These are phyloP conservation scores for Aspergillus nidulans DNA, from an alignment of 495 filamentous ascomycete genomes.

Conservation along the genomic window DNA sequence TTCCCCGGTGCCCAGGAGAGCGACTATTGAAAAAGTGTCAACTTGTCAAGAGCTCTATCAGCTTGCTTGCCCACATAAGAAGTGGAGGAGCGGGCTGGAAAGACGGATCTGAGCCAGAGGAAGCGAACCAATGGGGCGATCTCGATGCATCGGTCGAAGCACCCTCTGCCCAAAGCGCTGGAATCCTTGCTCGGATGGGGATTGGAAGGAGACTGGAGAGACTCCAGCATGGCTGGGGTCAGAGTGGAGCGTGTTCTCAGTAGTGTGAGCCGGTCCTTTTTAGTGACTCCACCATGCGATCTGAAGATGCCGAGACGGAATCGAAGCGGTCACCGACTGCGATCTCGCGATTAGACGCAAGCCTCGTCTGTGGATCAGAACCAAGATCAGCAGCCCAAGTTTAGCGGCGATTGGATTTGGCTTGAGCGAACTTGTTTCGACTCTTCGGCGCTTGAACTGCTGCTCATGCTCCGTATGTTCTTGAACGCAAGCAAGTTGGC, in stretches of 20 bases:
- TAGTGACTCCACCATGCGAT: slow-evolving; percentile 8
- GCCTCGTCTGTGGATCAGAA: slow-evolving; percentile 14
- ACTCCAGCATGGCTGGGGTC: neutral
- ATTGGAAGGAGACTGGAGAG: neutral
- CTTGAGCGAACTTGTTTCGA: neutral
- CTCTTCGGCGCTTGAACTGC: neutral
- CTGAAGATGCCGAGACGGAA: neutral
- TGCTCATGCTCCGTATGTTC: neutral
- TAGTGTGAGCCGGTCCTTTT: neutral
- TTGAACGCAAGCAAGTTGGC: slow-evolving; percentile 5
- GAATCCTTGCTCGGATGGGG: neutral
- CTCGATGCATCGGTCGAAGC: neutral
- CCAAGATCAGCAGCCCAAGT: slow-evolving; percentile 21
- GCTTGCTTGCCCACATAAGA: neutral
- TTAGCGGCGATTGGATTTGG: slow-evolving; percentile 13
- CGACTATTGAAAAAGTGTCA: neutral
- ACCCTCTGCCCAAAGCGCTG: slow-evolving; percentile 14
- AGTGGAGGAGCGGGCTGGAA: neutral
- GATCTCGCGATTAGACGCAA: slow-evolving; percentile 16
- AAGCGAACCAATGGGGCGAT: slow-evolving; percentile 13
- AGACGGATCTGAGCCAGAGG: neutral
- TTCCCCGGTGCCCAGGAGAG: neutral
- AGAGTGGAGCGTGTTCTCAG: neutral
- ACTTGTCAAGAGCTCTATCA: neutral
- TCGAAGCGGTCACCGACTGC: slow-evolving; percentile 3